These are phyloP conservation scores for Aspergillus fructus DNA, from an alignment of 2,329 filamentous ascomycete species.

Conservation along the genomic window DNA sequence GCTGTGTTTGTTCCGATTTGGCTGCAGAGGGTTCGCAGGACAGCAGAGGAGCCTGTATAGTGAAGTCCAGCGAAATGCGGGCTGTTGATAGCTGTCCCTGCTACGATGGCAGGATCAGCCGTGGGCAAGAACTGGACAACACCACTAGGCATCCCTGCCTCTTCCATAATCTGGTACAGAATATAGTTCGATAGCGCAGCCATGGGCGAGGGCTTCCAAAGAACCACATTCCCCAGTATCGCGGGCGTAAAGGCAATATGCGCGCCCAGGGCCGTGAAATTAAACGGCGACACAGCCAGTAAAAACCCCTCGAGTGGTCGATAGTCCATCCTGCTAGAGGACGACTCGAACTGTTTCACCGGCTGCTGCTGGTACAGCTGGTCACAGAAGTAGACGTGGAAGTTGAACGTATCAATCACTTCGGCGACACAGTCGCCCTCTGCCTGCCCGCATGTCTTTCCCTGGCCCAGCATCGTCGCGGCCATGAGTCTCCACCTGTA, in stretches of 20 bases:
- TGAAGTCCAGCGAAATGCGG: constrained; percentile 80
- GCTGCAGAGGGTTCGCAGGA: constrained; percentile 85
- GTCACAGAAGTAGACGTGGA: constrained; percentile 69
- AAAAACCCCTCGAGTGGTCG: constrained; percentile 92
- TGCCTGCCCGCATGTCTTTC: constrained; percentile 95
- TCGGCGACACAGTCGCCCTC: constrained; percentile 94
- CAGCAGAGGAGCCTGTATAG: constrained; percentile 85
- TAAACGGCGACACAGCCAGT: constrained; percentile 90
- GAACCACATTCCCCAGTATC: constrained; percentile 87
- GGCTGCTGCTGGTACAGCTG: constrained; percentile 85
- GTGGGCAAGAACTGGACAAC: constrained; percentile 86
- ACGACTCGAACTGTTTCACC: constrained; percentile 59
- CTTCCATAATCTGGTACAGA: constrained; percentile 84
- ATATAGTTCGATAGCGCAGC: constrained; percentile 85
- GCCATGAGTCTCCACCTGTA: constrained; percentile 96
- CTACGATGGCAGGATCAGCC: constrained; percentile 80
- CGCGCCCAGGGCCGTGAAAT: constrained; percentile 93
- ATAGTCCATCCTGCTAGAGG: constrained; percentile 66
- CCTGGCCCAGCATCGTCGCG: constrained; percentile 89
- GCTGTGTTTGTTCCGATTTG: constrained; percentile 76
- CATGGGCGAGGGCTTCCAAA: constrained; percentile 91
- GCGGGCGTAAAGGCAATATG: constrained; percentile 55
- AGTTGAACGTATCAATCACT: constrained; percentile 79
- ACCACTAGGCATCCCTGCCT: constrained; percentile 81
- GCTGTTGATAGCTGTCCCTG: constrained; percentile 71